Conservation (phyloP, 169 alveolate species). For the Cryptosporidium xiaoi region DNA sequence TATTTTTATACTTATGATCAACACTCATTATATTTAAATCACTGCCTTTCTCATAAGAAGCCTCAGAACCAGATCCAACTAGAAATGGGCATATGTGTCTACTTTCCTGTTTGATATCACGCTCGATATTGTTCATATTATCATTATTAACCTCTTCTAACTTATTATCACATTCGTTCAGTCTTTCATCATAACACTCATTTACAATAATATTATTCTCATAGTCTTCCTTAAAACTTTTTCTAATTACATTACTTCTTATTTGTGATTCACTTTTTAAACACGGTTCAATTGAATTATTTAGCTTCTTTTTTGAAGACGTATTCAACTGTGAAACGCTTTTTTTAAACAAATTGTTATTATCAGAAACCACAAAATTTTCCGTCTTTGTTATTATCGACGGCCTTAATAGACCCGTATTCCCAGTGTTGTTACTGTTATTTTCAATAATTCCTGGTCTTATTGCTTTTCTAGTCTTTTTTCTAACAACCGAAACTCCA, state of each 20-base stretch:
- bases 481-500: slow-evolving; percentile 17
- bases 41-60: slow-evolving; percentile 53
- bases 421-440: slow-evolving; percentile 8
- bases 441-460: slow-evolving; percentile 49
- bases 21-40: not conserved
- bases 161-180: not conserved
- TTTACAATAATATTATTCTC: not conserved
- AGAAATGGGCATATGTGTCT: slow-evolving; percentile 26
- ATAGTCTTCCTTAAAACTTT: not conserved
- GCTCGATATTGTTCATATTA: not conserved
- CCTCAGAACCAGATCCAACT: slow-evolving; percentile 70
- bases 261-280: not conserved
- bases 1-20: not conserved
- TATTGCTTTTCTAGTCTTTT: slow-evolving; percentile 50
- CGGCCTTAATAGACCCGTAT: slow-evolving; percentile 13
- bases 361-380: slow-evolving; percentile 4
- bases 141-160: not conserved
- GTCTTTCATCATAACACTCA: not conserved
- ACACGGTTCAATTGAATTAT: not conserved
- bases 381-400: slow-evolving; percentile 7
- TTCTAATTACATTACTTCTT: not conserved
- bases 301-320: not conserved
- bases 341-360: slow-evolving; percentile 5
- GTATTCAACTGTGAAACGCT: not conserved
- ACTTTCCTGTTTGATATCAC: not conserved